Percentiles rank a stretch among this genome's conserved stretches.
These are phyloP conservation scores for Leccinellum luteum DNA, from an alignment of 768 basidiomycete species.

Conservation along the genomic window DNA sequence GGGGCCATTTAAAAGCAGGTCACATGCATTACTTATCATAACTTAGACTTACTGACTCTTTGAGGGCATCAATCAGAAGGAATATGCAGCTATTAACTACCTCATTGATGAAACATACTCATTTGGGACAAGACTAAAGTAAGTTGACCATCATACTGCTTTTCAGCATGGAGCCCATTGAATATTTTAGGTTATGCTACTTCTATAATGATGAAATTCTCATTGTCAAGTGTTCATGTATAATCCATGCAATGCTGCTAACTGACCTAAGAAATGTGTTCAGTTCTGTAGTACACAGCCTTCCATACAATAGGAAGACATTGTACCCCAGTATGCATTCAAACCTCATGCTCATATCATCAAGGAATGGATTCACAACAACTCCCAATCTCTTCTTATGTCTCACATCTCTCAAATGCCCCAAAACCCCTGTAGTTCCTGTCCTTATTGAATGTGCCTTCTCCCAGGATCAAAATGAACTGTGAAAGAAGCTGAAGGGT, in stretches of 20 bases:
- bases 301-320: neutral
- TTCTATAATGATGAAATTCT: neutral
- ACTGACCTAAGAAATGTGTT: neutral
- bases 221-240: neutral
- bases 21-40: neutral
- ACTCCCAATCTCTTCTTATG: neutral
- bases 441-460: neutral
- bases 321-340: neutral
- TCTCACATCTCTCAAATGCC: neutral
- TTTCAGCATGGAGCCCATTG: neutral
- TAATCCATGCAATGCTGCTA: neutral
- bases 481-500: neutral
- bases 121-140: neutral
- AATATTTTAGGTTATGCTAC: neutral
- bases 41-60: neutral
- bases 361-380: neutral
- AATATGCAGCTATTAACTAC: neutral
- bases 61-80: neutral
- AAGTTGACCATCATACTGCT: neutral
- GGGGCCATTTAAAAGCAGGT: neutral
- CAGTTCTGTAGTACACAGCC: neutral
- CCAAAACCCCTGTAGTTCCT: neutral
- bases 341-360: neutral
- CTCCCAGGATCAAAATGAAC: neutral
- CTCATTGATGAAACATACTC: neutral